Evolutionary conservation across 306 rosid genomes (phyloP), one percentile per base, ranked within the genome.

Genomic region (Castanea crenata): DNA sequence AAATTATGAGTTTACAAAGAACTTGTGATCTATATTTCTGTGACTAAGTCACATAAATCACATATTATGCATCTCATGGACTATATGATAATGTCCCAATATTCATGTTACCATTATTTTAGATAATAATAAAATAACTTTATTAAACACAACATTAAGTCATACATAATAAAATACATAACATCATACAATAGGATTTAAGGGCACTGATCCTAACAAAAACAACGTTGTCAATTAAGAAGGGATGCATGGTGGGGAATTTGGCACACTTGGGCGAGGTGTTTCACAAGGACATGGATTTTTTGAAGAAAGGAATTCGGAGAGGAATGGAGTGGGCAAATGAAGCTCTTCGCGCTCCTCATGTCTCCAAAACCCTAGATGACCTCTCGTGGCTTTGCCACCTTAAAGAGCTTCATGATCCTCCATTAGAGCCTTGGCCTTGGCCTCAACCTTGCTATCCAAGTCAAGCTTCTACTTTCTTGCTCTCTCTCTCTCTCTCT

Each of bases 371-470:
- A 81, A 82, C 90, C 75, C 3, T 91, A 3, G 95, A 94, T 56
- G 86, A 91, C 52, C 23, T 90, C 51, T 69, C 89, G 16, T 94
- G 97, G 99, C 93, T 94, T 79, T 89, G 97, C 11, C 55, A 86
- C 75, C 85, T 94, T 14, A 97, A 94, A 76, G 92, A 94, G 15
- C 97, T 92, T 25, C 15, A 20, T 6, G 95, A 92, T 46, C 72
- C 90, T 69, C 75, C 87, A 3, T 77, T 73, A 55, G 83, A 92
- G 3, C 14, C 80, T 31, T 87, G 89, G 70, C 77, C 84, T 7
- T 91, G 91, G 92, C 99, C 99, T 55, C 88, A 79, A n/a, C 97
- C 89, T 83, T 92, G 85, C 35, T 92, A 92, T 78, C 92, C 95
- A 87, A 97, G 97, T 93, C 72, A 4, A 19, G 58, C 55, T 38